Conservation (phyloP, 768 basidiomycete genomes). For the Lentinula sp. region DNA sequence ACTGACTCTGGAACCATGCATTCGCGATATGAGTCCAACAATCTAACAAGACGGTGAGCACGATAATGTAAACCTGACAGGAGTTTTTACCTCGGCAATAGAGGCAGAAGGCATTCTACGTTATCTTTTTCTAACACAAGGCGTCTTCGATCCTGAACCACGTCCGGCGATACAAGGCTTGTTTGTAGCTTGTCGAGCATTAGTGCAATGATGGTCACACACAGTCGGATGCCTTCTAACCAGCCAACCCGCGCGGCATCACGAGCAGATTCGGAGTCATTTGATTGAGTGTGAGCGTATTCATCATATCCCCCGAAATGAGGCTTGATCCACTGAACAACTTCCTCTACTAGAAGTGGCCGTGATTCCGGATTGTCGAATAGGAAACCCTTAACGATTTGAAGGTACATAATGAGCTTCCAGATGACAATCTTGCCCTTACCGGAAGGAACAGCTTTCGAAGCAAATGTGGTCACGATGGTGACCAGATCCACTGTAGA, state of each 20-base stretch:
- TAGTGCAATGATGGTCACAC: conserved; percentile 81
- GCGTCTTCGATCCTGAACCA: conserved; percentile 53
- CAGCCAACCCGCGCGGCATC: conserved; percentile 80
- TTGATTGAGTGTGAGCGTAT: conserved; percentile 52
- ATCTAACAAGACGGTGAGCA: conserved; percentile 30
- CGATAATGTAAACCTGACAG: neutral
- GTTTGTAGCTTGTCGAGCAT: conserved; percentile 89
- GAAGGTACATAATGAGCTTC: conserved; percentile 92
- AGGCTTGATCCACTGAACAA: conserved; percentile 92
- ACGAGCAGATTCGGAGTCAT: conserved; percentile 58
- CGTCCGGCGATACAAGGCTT: conserved; percentile 61
- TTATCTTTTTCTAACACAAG: conserved; percentile 86
- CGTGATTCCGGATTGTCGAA: conserved; percentile 82
- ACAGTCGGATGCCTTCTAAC: conserved; percentile 88
- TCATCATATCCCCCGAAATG: conserved; percentile 92
- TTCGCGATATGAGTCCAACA: conserved; percentile 86
- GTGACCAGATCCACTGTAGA: conserved; percentile 78
- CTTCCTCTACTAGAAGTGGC: conserved; percentile 74
- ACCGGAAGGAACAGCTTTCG: conserved; percentile 62
- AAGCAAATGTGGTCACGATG: conserved; percentile 78
- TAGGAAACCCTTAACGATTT: conserved; percentile 82
- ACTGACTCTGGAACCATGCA: conserved; percentile 62
- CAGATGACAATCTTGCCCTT: conserved; percentile 89
- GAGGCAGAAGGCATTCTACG: conserved; percentile 74
- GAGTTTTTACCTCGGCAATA: conserved; percentile 66